Evolutionary conservation across 2,329 filamentous ascomycete species (phyloP).

Genomic region (Botryosphaeria dothidea): DNA sequence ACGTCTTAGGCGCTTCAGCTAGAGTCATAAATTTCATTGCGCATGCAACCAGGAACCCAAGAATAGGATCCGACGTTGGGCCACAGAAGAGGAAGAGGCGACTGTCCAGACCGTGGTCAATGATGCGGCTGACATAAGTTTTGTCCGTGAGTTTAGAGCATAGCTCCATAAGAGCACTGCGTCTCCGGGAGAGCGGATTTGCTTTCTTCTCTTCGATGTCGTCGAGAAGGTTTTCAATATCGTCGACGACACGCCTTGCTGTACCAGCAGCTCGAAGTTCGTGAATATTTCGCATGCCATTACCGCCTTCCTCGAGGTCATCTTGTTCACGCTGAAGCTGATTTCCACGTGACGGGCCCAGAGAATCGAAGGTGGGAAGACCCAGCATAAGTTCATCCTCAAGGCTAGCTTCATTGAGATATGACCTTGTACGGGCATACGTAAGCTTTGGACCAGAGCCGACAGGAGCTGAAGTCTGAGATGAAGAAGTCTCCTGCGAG

Average conservation of each 20-base stretch:
- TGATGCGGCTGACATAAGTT: slow-evolving; percentile 68
- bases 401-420: slow-evolving; percentile 54
- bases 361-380: slow-evolving; percentile 30
- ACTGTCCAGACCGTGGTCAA: slow-evolving; percentile 71
- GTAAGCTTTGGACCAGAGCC: slow-evolving; percentile 50
- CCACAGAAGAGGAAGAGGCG: slow-evolving; percentile 65
- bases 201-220: slow-evolving; percentile 54
- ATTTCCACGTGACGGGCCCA: slow-evolving; percentile 1
- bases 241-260: slow-evolving; percentile 57
- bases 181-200: slow-evolving; percentile 48
- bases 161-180: slow-evolving; percentile 58
- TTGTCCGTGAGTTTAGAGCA: slow-evolving; percentile 57
- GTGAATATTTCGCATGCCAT: slow-evolving; percentile 58
- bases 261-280: slow-evolving; percentile 61
- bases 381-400: slow-evolving; percentile 36
- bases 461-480: not conserved
- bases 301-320: slow-evolving; percentile 47
- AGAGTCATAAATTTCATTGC: slow-evolving; percentile 64
- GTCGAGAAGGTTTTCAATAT: slow-evolving; percentile 58
- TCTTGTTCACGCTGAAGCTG: slow-evolving; percentile 33
- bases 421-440: slow-evolving; percentile 61
- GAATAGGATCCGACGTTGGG: slow-evolving; percentile 43
- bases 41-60: slow-evolving; percentile 64
- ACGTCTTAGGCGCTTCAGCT: slow-evolving; percentile 60
- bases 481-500: slow-evolving; percentile 5